phyloP scores from a whole-genome alignment of 2,329 filamentous ascomycete species.

The Ceratocystis harringtonii region DNA sequence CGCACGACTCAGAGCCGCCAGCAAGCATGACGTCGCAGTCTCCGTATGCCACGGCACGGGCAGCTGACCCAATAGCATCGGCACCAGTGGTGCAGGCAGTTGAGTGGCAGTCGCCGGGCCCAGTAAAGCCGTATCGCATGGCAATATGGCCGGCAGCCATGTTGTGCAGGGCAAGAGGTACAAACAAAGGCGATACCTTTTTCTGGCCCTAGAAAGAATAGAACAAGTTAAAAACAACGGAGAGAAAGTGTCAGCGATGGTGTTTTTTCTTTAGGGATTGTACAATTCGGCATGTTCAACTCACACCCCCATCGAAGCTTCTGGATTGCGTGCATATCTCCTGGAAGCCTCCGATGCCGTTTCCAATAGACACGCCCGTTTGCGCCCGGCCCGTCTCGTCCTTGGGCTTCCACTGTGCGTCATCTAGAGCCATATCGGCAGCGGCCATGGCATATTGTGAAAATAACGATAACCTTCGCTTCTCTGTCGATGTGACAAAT shows the following conservation, averaged over 20 bases:
- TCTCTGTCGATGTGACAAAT: conserved; percentile 34
- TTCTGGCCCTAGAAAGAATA: conserved; percentile 56
- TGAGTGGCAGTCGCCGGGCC: conserved; percentile 82
- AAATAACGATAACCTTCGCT: conserved; percentile 76
- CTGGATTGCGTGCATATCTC: conserved; percentile 77
- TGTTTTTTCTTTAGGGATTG: not conserved
- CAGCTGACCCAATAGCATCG: conserved; percentile 85
- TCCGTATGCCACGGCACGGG: conserved; percentile 78
- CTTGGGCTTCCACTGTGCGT: conserved; percentile 61
- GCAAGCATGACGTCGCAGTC: conserved; percentile 93
- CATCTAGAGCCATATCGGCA: conserved; percentile 67
- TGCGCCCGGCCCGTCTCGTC: conserved; percentile 48
- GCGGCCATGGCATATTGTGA: conserved; percentile 84
- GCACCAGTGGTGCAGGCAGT: conserved; percentile 95
- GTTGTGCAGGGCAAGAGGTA: conserved; percentile 86
- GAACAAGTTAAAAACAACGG: not conserved
- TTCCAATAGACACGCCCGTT: conserved; percentile 85
- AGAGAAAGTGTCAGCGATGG: not conserved
- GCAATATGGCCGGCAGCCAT: conserved; percentile 88
- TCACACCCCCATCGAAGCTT: conserved; percentile 56
- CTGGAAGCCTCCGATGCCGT: conserved; percentile 86
- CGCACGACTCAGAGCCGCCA: conserved; percentile 89
- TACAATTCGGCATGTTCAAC: conserved; percentile 20
- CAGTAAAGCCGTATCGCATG: conserved; percentile 78
- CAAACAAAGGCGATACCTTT: conserved; percentile 85